phyloP scores from a whole-genome alignment of 805 yeast genomes.

The Suhomyces sp. region DNA sequence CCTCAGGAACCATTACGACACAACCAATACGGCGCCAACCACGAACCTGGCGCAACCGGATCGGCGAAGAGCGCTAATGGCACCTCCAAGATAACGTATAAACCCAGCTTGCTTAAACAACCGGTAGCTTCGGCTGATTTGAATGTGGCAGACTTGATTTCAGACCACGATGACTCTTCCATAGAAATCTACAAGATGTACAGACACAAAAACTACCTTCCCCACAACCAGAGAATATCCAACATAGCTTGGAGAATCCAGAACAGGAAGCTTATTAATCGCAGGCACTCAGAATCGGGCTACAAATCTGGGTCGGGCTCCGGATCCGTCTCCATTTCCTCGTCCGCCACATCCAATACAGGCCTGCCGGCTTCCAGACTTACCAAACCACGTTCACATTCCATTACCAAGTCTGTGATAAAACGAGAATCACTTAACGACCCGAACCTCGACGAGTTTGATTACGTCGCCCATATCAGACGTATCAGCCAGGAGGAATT shows the following conservation, averaged over 20 bases:
- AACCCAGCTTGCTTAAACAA: constrained; percentile 7
- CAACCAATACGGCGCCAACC: not conserved
- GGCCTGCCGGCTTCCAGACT: not conserved
- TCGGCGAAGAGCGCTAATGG: not conserved
- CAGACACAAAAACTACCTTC: constrained; percentile 38
- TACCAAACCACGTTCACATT: constrained; percentile 2
- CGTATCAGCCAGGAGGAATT: constrained; percentile 40
- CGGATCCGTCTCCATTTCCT: not conserved
- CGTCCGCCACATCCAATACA: not conserved
- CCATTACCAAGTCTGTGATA: not conserved
- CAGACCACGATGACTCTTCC: constrained; percentile 36
- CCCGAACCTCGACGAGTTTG: constrained; percentile 39
- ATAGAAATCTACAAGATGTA: constrained; percentile 41
- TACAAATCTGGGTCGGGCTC: not conserved
- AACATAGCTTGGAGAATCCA: constrained; percentile 48
- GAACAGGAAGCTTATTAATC: constrained; percentile 27
- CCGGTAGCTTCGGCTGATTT: not conserved
- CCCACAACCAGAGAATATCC: constrained; percentile 40
- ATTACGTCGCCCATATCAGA: constrained; percentile 45
- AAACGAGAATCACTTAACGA: constrained; percentile 13
- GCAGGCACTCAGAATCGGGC: not conserved
- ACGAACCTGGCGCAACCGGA: not conserved
- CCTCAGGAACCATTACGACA: not conserved
- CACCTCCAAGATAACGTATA: constrained; percentile 8
- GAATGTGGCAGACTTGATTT: constrained; percentile 19